Base-by-base conservation (phyloP, 2,329 filamentous ascomycete species). In the Ceratocystis diversiconidia region DNA sequence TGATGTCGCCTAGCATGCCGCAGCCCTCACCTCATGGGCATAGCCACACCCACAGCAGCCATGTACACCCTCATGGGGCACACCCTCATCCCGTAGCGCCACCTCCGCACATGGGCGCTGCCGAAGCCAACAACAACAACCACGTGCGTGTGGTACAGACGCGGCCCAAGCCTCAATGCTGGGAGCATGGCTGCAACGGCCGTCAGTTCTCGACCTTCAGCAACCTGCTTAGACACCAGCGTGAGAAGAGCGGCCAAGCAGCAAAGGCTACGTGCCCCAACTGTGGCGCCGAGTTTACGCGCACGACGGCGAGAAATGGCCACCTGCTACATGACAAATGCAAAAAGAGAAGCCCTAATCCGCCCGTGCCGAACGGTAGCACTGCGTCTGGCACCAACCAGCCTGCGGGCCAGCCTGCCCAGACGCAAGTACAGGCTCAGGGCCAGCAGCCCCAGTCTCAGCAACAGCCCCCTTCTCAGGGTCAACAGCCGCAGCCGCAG, bases 101-200 rank as follows among this genome's bases (percentile, higher is more conserved):
- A 59, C 52, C 63, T 8, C 55, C 57, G 22, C 68, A 67, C 48
- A 62, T 67, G 57, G 63, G 62, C 12, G 28, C 25, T n/a, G 55
- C 55, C 25, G 55, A 59, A n/a, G 50, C 59, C 41, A 50, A 67
- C 64, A 67, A 64, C 59, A 69, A 64, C 68, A 73, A 77, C 55
- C 78, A 84, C 69, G 85, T 89, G 48, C 81, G 88, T 67, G 84
- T 91, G 17, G 80, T 91, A 19, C 87, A 88, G 73, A 86, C 85
- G 70, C 83, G 89, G 69, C 90, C 90, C n/a, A 95, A 95, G 76
- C 91, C 92, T 59, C 90, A 95, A 73, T 96, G 92, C 75, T 97
- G 90, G 89, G 92, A 96, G 68, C 92, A 97, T 72, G 92, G 92
- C 10, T 97, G 92, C 79, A 96, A 96, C 72, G 92, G 92, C 22